These are phyloP conservation scores for Amanita subjunquillea DNA, from an alignment of 768 basidiomycete species.

Conservation along the genomic window DNA sequence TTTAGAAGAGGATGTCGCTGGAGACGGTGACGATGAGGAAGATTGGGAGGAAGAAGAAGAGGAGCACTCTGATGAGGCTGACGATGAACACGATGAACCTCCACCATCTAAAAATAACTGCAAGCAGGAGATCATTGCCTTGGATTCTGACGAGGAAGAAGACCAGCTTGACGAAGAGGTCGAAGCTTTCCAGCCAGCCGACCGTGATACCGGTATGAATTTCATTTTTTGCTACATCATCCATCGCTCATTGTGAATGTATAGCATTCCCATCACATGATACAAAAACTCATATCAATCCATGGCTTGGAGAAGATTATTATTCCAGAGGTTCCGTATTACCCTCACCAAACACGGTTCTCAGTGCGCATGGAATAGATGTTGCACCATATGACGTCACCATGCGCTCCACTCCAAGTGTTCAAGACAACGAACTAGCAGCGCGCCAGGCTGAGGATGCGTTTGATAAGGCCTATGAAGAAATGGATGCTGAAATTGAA, in stretches of 20 bases:
- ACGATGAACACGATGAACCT: constrained; percentile 6
- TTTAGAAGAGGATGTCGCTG: constrained; percentile 9
- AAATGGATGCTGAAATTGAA: constrained; percentile 8
- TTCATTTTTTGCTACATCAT: constrained; percentile 1
- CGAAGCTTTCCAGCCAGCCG: constrained; percentile 22
- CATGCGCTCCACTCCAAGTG: background rate
- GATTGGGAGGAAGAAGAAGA: constrained; percentile 10
- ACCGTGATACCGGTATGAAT: constrained; percentile 21
- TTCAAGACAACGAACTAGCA: background rate
- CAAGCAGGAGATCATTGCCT: constrained; percentile 8
- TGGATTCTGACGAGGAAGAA: constrained; percentile 15
- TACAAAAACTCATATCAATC: constrained; percentile 13
- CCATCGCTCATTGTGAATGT: constrained; percentile 6
- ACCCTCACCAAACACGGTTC: background rate
- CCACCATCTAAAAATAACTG: background rate
- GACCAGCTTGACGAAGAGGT: constrained; percentile 7
- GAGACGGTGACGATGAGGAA: constrained; percentile 12
- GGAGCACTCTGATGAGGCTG: constrained; percentile 7
- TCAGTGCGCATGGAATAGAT: constrained; percentile 4
- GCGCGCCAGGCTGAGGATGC: background rate
- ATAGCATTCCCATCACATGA: constrained; percentile 16
- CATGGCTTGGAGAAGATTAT: constrained; percentile 26
- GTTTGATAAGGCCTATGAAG: constrained; percentile 7
- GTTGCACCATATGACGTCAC: background rate
- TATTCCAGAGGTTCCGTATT: constrained; percentile 13